Base-by-base conservation (phyloP, 768 basidiomycete genomes). In the Polyporus arcularius region DNA sequence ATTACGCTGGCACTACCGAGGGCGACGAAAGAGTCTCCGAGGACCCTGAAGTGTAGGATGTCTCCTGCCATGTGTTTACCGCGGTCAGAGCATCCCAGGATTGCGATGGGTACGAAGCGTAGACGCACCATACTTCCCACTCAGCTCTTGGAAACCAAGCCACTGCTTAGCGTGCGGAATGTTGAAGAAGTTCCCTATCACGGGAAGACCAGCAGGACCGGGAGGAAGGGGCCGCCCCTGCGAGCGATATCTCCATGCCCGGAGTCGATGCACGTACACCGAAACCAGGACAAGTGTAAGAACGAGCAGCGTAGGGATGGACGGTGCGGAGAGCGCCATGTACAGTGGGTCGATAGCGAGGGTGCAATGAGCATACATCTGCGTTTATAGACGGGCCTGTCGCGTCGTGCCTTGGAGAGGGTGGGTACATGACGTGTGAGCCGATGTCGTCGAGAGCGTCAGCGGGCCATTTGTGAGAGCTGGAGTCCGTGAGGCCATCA, bases 11-110 rank as follows among this genome's bases (percentile, higher is more conserved):
- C 46, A 38, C 12, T 39, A 5, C 61, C 57, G 14, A 66, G 38
- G 7, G 66, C 56, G 12, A 66, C 41, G 43, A 64, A 21, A 21
- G 53, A 12, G 3, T 55, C 40, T 1, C 65, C 55, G 4, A 65
- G 32, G 3, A 65, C 26, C 7, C 57, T 56, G 14, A 66, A 46
- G 35, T 63, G 61, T 8, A 68, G 43, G 30, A 68, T 41, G 26
- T 58, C 61, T 1, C 61, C 66, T 67, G 30, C 30, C n/a, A n/a
- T 26, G 21, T 26, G 21, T 26, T 26, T 26, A 26, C 21, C 21
- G 21, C 21, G 21, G 21, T 26, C 21, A 26, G 21, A 26, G 21
- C 21, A 26, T 26, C 21, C 21, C 21, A 26, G 21, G 21, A 26
- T 1, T 26, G 21, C 21, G 21, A 26, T 26, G 21, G 21, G 21